phyloP scores from a whole-genome alignment of 257 asterid species.

The Mitragyna speciosa region DNA sequence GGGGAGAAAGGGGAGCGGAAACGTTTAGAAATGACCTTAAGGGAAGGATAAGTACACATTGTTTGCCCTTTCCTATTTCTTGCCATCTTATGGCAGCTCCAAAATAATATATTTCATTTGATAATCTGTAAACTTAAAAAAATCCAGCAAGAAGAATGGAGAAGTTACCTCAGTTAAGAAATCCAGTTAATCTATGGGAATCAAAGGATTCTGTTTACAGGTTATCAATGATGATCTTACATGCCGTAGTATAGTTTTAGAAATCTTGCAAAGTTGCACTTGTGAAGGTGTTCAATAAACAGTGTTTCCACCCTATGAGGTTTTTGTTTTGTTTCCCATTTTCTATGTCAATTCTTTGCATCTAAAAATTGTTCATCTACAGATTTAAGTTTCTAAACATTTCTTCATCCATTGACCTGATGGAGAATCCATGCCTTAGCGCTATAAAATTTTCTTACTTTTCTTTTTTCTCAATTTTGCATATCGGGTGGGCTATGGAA shows the following conservation, averaged over 20 bases:
- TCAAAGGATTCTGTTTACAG: slow-evolving; percentile 46
- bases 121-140: background rate
- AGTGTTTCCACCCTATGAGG: background rate
- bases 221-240: slow-evolving; percentile 44
- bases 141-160: slow-evolving; percentile 25
- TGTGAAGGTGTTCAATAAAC: slow-evolving; percentile 50
- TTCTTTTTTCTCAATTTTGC: slow-evolving; percentile 47
- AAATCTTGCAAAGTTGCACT: slow-evolving; percentile 48
- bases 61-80: background rate
- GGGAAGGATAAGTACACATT: background rate
- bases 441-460: background rate
- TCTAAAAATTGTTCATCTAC: background rate
- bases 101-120: background rate
- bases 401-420: background rate
- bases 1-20: background rate
- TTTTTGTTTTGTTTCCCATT: background rate
- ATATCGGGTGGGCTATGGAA: slow-evolving; percentile 41
- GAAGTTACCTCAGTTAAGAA: slow-evolving; percentile 28
- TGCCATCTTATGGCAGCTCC: background rate
- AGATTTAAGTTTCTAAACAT: background rate
- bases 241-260: slow-evolving; percentile 36
- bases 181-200: slow-evolving; percentile 30
- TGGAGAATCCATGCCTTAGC: background rate
- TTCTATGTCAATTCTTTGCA: background rate
- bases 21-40: background rate